Evolutionary conservation across 169 alveolate species (phyloP).

Genomic region (Sarcocystis neurona): DNA sequence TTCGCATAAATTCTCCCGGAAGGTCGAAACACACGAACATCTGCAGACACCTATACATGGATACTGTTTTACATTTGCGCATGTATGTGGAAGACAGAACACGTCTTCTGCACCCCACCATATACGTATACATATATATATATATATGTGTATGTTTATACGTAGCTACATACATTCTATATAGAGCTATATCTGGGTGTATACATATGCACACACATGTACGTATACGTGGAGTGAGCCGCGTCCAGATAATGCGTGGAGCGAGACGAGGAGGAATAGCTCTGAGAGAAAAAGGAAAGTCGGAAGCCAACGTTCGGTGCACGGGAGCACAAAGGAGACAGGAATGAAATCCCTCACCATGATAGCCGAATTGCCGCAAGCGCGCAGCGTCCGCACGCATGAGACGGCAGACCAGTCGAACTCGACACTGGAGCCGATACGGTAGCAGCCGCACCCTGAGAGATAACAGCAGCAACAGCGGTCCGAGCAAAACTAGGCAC

Average conservation of each 20-base stretch:
- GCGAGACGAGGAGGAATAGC: too few relatives aligned
- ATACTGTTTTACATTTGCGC: background rate
- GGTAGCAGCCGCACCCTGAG: conserved; percentile 86
- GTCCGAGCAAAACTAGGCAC: background rate
- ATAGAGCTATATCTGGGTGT: too few relatives aligned
- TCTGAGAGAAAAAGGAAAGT: too few relatives aligned
- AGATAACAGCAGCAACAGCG: background rate
- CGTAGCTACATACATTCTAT: too few relatives aligned
- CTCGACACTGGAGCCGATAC: conserved; percentile 87
- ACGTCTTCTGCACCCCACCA: too few relatives aligned
- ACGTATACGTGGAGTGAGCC: too few relatives aligned
- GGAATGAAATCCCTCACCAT: conserved; percentile 47
- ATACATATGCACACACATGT: too few relatives aligned
- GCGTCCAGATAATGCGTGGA: too few relatives aligned
- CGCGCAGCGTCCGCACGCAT: conserved; percentile 81
- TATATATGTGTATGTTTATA: too few relatives aligned
- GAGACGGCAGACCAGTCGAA: conserved; percentile 89
- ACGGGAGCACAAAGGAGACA: too few relatives aligned
- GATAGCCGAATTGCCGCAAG: conserved; percentile 67
- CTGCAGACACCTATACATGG: background rate
- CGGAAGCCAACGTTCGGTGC: background rate
- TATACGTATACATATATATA: too few relatives aligned
- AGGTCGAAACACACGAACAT: background rate
- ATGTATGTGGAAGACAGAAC: too few relatives aligned
- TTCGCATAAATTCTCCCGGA: background rate